Base-by-base conservation (phyloP, 2,329 filamentous ascomycete species). In the Ramularia endophylla region DNA sequence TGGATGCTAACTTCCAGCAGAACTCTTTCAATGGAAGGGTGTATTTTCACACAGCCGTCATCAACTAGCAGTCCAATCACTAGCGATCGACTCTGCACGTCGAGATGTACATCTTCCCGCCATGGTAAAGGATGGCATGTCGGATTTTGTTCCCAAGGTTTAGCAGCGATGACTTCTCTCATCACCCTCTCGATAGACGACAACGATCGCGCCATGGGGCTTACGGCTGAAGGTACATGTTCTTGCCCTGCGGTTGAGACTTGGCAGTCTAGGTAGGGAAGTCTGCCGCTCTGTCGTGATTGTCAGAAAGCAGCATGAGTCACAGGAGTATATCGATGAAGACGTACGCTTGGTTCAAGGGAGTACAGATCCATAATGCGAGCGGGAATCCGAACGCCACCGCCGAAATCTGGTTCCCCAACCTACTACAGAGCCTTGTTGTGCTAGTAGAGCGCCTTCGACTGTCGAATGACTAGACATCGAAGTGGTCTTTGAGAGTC, bases 171-270 rank as follows among this genome's bases (percentile, higher is more conserved):
- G 4, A 58, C 37, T 0, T 52, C 59, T n/a, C 55, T 58, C 27
- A 65, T 66, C 33, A 71, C 68, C 0, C 65, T 43, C 3, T 62
- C 56, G 2, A 83, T 60, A 0, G 77, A 75, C 3, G 64, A 56
- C 3, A 80, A 55, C 43, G 66, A 68, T 5, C 77, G 66, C 5
- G 74, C 65, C 63, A 83, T 68, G 1, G 80, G 79, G 0, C 79
- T 78, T n/a, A 81, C 62, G 0, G 77, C 69, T 0, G 78, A 82
- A 1, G 78, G 78, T 0, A 82, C 73, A 57, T 82, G 77, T 41
- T 81, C 75, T 52, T 82, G 78, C 2, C 79, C 77, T 29, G 81
- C 77, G 0, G 74, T 80, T 0, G 77, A 80, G 0, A 81, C 78
- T 0, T 75, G 67, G 0, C 78, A 74, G 0, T 76, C 77, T 9